Percentiles rank a stretch among this genome's conserved stretches.
phyloP scores from a whole-genome alignment of 2,329 filamentous ascomycete genomes.

The Botryotinia narcissicola region DNA sequence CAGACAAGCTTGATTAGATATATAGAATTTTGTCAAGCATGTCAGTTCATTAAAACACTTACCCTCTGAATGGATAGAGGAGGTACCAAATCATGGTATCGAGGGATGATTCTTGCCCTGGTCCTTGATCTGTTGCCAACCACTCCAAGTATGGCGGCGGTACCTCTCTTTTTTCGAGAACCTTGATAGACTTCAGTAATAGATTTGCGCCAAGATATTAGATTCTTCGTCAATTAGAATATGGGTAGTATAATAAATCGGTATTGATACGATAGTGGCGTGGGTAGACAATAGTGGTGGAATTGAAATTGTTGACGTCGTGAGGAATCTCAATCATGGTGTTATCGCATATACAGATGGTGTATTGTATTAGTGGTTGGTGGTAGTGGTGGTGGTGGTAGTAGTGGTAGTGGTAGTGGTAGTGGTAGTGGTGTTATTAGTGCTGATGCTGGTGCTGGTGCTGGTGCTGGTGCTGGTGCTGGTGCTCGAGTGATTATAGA shows the following conservation, averaged over 20 bases:
- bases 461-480: neutral
- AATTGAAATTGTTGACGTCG: neutral
- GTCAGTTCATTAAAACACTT: constrained; percentile 40
- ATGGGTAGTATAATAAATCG: neutral
- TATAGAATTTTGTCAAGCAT: neutral
- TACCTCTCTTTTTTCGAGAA: neutral
- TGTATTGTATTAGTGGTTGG: neutral
- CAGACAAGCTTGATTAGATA: neutral
- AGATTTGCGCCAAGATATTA: neutral
- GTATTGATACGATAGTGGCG: neutral
- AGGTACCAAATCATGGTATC: constrained; percentile 70
- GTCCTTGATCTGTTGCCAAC: constrained; percentile 9
- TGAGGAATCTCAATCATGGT: constrained; percentile 9
- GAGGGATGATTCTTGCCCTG: neutral
- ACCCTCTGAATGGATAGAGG: constrained; percentile 75
- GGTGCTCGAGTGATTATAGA: neutral
- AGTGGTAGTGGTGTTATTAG: neutral
- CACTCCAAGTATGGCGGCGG: constrained; percentile 10
- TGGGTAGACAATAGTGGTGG: neutral
- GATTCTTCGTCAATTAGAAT: neutral
- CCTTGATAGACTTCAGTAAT: neutral
- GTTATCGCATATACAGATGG: neutral
- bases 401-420: neutral
- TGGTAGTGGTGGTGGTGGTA: too few species aligned
- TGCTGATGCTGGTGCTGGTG: neutral